Evolutionary conservation across 164 flowering plant genomes (phyloP).

Genomic region (Stephania cephalantha): DNA sequence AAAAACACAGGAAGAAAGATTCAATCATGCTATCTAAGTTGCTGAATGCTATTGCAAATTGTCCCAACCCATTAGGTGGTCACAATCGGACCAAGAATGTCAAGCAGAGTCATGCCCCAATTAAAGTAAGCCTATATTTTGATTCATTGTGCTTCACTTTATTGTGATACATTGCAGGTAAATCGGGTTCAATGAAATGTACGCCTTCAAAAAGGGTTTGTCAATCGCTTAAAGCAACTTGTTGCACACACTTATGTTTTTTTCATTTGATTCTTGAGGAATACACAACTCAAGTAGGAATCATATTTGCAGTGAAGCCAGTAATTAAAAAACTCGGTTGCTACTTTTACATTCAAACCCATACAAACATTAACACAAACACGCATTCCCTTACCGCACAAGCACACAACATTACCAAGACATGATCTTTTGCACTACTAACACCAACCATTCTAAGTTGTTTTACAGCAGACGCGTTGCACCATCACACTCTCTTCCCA

Average conservation of each 20-base stretch:
- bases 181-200: neutral
- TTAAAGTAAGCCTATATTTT: neutral
- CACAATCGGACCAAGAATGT: neutral
- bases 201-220: neutral
- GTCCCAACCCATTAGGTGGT: neutral
- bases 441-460: neutral
- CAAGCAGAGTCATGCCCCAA: neutral
- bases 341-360: neutral
- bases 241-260: neutral
- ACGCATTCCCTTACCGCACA: too few species aligned
- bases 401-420: neutral
- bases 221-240: neutral
- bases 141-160: neutral
- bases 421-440: neutral
- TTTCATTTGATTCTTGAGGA: neutral
- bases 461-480: neutral
- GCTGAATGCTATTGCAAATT: neutral
- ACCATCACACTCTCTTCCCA: neutral
- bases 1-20: too few species aligned
- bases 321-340: neutral
- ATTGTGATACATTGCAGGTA: neutral
- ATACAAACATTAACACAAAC: neutral
- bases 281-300: neutral
- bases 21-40: too few species aligned
- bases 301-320: neutral